A percentile compares a stretch with the other conserved stretches of the same genome.
Conservation (phyloP, 495 filamentous ascomycete species). For the Aspergillus funiculosus region DNA sequence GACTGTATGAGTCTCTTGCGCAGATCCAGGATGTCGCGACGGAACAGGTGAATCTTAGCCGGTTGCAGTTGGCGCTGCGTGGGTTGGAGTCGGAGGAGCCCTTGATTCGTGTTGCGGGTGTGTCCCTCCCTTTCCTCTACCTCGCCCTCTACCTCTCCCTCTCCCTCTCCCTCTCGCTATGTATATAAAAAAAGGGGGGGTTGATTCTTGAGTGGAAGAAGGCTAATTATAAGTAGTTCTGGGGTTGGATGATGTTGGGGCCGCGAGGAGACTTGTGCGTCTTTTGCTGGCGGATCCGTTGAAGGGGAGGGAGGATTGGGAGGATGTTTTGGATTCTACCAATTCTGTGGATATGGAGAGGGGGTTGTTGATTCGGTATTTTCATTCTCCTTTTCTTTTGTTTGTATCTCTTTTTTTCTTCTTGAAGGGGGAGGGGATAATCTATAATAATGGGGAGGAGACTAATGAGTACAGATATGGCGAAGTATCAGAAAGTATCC, state of each 20-base stretch:
- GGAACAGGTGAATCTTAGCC: constrained; percentile 64
- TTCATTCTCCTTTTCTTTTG: neutral
- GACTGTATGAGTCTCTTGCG: constrained; percentile 57
- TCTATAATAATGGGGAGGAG: neutral
- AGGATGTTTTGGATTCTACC: constrained; percentile 54
- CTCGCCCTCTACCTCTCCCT: neutral
- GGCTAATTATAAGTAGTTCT: constrained; percentile 49
- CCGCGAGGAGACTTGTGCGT: constrained; percentile 57
- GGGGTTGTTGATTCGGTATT: constrained; percentile 55
- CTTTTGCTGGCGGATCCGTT: constrained; percentile 76
- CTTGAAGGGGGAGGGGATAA: neutral
- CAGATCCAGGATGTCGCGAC: constrained; percentile 56
- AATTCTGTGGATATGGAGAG: constrained; percentile 29
- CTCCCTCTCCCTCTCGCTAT: neutral
- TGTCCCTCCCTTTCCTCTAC: constrained; percentile 13
- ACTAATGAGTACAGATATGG: constrained; percentile 43
- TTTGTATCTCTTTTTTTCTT: neutral
- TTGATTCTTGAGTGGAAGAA: neutral
- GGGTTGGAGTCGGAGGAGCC: constrained; percentile 64
- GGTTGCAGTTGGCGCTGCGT: constrained; percentile 72
- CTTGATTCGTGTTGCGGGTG: constrained; percentile 67
- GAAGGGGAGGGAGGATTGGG: constrained; percentile 59
- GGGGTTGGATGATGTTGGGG: constrained; percentile 41
- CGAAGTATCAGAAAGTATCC: constrained; percentile 39
- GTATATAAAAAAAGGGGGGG: neutral